Evolutionary conservation across 2,329 filamentous ascomycete genomes (phyloP), one percentile per base, ranked within the genome.

Genomic region (Pseudocercospora musae): DNA sequence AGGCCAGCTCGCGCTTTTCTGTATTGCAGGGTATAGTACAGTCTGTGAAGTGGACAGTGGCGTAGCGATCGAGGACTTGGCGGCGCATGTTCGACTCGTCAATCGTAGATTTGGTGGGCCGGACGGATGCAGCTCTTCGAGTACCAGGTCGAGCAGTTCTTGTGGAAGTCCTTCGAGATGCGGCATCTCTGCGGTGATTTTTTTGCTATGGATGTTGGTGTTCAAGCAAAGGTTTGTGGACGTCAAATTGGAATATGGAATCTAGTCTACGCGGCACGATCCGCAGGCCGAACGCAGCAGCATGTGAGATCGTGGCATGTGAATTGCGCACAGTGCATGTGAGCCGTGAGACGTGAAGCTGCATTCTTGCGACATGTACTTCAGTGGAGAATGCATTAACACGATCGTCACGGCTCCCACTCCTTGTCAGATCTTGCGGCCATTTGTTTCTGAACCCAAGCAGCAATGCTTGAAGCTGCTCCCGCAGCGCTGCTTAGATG

Each of bases 401-500:
- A 8, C 7, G 7, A 7, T 40, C 13, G 1, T 40, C 15, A 40
- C 0, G 37, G 37, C 37, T 40, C 37, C 37, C 15, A 18, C 5
- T 40, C 37, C 7, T 44, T 60, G 20, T 62, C 62, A 15, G 48
- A 33, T 15, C 60, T 60, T 5, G 31, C 18, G 21, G 31, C 20
- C 20, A 54, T 23, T 54, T 70, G 63, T 48, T 62, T 62, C 40
- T 56, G 46, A 1, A 70, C 67, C 68, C 68, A 70, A 4, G 37
- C 62, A 4, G 52, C 49, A 42, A 70, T 63, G 13, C 60, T 64
- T 7, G 62, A 46, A 9, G 64, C 67, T 1, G 68, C 68, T 15
- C 62, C 62, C 13, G 64, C 63, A n/a, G 64, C 63, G 48, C 64
- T 66, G 46, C 60, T 62, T 1, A 70, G 54, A 57, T 70, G 68